These are phyloP conservation scores for Rhizopogon salebrosus DNA, from an alignment of 768 basidiomycete genomes.

Conservation along the genomic window DNA sequence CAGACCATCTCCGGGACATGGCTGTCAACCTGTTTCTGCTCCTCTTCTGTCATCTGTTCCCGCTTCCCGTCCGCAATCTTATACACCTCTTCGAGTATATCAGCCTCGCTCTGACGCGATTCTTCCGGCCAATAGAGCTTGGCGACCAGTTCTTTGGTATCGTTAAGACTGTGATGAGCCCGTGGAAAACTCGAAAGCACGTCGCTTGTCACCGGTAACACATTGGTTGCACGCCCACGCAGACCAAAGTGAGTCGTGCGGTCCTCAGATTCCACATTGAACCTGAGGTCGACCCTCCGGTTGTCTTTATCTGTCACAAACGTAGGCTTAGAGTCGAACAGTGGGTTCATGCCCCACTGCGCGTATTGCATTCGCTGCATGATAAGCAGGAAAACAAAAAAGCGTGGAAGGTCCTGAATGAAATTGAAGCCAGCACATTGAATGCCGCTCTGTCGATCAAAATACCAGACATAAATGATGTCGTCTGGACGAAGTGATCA, in stretches of 20 bases:
- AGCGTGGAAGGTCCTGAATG: background rate
- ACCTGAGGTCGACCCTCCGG: background rate
- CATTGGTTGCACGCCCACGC: background rate
- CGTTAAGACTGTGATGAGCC: background rate
- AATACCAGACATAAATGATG: background rate
- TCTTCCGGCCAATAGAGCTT: slow-evolving; percentile 1
- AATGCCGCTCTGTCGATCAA: background rate
- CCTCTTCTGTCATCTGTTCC: background rate
- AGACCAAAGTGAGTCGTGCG: background rate
- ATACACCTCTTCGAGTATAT: background rate
- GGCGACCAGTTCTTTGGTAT: background rate
- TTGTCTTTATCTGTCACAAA: background rate
- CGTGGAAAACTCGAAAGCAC: background rate
- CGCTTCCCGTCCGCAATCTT: background rate
- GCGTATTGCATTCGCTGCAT: background rate
- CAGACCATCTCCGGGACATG: background rate
- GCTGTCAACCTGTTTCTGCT: background rate
- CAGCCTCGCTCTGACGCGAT: background rate
- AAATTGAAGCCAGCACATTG: slow-evolving; percentile 2
- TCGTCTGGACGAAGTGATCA: background rate
- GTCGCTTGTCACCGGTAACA: background rate
- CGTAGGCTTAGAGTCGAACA: background rate
- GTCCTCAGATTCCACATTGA: background rate
- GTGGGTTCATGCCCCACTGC: background rate
- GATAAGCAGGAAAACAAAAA: background rate